Conservation (phyloP, 192 early-diverging fungal genomes). For the Coemansia reversa region DNA sequence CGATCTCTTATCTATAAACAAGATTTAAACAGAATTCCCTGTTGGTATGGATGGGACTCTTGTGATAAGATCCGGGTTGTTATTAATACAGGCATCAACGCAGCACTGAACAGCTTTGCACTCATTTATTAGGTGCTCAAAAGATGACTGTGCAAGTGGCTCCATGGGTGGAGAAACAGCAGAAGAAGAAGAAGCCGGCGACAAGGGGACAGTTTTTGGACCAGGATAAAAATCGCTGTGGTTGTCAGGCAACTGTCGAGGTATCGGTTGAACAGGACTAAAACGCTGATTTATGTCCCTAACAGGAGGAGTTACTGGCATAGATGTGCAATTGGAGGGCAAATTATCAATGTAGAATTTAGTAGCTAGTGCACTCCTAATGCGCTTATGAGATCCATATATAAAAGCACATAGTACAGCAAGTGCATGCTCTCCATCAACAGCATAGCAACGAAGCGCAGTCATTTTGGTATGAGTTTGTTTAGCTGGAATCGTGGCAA, state of each 20-base stretch:
- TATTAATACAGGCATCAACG: constrained; percentile 2
- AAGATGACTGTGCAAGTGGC: neutral
- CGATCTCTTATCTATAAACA: too few species aligned
- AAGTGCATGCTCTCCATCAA: constrained; percentile 44
- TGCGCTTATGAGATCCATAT: constrained; percentile 9
- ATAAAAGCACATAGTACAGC: constrained; percentile 43
- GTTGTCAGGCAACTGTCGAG: neutral
- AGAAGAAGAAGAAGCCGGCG: neutral
- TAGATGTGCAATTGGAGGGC: neutral
- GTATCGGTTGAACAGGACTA: neutral
- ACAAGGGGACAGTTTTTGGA: neutral
- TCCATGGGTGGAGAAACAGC: neutral
- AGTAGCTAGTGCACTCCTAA: constrained; percentile 10
- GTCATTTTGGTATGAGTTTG: too few species aligned
- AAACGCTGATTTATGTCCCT: neutral
- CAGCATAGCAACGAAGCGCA: neutral
- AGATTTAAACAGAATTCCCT: neutral
- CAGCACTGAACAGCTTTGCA: constrained; percentile 8
- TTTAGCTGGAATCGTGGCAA: constrained; percentile 19
- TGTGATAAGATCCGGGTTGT: neutral
- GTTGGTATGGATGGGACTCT: neutral
- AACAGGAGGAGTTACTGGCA: constrained; percentile 6
- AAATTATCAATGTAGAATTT: neutral
- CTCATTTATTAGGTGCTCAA: constrained; percentile 7
- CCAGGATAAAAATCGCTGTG: neutral